A percentile compares a stretch with the other conserved stretches of the same genome.
phyloP scores from a whole-genome alignment of 2,329 filamentous ascomycete species.

The Helminthosporium solani region DNA sequence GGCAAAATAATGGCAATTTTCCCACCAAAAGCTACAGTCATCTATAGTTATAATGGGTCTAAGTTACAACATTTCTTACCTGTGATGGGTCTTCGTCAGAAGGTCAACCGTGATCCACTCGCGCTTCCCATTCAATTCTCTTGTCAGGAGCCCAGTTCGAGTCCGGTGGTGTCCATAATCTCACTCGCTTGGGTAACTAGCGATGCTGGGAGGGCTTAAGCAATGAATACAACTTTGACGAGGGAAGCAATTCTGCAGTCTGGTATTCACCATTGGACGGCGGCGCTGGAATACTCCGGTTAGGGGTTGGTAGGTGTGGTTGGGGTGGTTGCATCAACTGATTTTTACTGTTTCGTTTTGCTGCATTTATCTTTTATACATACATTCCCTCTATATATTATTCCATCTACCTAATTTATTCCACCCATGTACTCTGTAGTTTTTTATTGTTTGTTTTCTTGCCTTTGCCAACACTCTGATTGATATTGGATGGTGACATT shows the following conservation, averaged over 20 bases:
- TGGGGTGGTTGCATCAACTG: slow-evolving; percentile 41
- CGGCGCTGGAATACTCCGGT: slow-evolving; percentile 44
- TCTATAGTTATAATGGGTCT: slow-evolving; percentile 13
- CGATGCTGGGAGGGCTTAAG: slow-evolving; percentile 46
- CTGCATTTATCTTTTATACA: background rate
- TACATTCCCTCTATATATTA: too few relatives aligned
- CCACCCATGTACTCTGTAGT: slow-evolving; percentile 5
- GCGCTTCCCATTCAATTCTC: slow-evolving; percentile 29
- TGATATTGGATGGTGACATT: too few relatives aligned
- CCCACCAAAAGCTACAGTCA: too few relatives aligned
- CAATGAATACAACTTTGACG: slow-evolving; percentile 44
- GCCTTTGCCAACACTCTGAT: too few relatives aligned
- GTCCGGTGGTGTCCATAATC: slow-evolving; percentile 40
- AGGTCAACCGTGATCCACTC: slow-evolving; percentile 38
- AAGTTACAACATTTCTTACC: slow-evolving; percentile 18
- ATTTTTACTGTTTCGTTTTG: slow-evolving; percentile 11
- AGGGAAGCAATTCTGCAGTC: slow-evolving; percentile 48
- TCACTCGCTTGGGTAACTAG: slow-evolving; percentile 45
- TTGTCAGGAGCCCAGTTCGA: slow-evolving; percentile 46
- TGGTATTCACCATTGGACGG: slow-evolving; percentile 44
- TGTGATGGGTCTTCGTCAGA: slow-evolving; percentile 40
- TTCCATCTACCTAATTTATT: too few relatives aligned
- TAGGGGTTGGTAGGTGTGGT: slow-evolving; percentile 36
- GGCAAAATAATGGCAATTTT: too few relatives aligned
- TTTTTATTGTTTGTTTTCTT: too few relatives aligned